Conservation (phyloP, 345 rosid genomes). For the Citrus unshiu region DNA sequence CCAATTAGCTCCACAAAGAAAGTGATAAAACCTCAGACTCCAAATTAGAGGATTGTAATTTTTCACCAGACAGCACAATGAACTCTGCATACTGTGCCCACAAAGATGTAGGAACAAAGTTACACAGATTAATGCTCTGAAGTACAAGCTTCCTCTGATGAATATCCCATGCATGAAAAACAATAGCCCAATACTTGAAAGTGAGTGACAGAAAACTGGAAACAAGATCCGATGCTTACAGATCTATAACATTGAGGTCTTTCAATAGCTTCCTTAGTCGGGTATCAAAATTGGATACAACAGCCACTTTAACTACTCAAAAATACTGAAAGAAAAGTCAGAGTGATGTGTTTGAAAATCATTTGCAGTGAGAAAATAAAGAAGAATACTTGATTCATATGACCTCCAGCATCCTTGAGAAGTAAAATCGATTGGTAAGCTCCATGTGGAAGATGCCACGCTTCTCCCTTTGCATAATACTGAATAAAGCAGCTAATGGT, state of each 20-base stretch:
- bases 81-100: neutral
- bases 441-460: constrained; percentile 86
- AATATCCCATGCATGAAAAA: neutral
- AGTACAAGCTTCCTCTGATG: neutral
- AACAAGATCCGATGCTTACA: constrained; percentile 46
- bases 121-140: neutral
- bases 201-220: neutral
- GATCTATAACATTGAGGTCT: constrained; percentile 68
- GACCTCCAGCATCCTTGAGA: constrained; percentile 89
- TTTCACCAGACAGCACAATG: neutral
- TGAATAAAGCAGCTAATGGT: constrained; percentile 22
- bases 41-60: neutral
- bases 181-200: neutral
- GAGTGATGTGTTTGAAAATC: neutral
- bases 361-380: constrained; percentile 14
- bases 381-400: constrained; percentile 29
- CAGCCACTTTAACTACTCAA: constrained; percentile 78
- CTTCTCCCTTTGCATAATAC: constrained; percentile 80
- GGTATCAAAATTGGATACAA: constrained; percentile 82
- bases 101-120: neutral
- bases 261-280: constrained; percentile 74
- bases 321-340: constrained; percentile 15
- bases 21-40: neutral
- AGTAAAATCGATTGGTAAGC: constrained; percentile 53
- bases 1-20: neutral